phyloP scores from a whole-genome alignment of 345 rosid species.

The Iberis pinnata region DNA sequence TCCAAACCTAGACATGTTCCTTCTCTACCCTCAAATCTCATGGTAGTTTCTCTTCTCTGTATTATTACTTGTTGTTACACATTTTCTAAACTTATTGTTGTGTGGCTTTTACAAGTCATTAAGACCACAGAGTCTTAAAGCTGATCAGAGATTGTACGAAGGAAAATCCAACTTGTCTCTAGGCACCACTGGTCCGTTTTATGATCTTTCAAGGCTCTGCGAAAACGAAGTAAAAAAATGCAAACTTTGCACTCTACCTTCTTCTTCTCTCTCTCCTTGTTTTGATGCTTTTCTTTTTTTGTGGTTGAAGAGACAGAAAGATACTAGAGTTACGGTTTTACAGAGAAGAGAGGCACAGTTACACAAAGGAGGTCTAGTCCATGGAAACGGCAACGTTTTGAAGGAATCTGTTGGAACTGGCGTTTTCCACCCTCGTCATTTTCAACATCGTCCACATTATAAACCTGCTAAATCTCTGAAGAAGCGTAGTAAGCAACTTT shows the following conservation, averaged over 20 bases:
- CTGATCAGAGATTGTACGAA: background rate
- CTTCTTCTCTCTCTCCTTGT: background rate
- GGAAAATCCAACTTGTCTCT: background rate
- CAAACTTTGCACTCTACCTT: background rate
- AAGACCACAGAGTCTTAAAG: background rate
- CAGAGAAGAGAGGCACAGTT: slow-evolving; percentile 8
- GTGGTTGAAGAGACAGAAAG: background rate
- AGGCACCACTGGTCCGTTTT: background rate
- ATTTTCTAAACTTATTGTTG: background rate
- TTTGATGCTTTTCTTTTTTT: background rate
- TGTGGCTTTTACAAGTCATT: background rate
- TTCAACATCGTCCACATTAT: slow-evolving; percentile 7
- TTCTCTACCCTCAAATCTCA: background rate
- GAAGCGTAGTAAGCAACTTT: slow-evolving; percentile 4
- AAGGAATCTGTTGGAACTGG: slow-evolving; percentile 20
- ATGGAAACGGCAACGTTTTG: slow-evolving; percentile 5
- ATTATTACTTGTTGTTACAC: background rate
- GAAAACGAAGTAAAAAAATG: background rate
- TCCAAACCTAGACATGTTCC: background rate
- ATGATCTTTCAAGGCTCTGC: slow-evolving; percentile 8
- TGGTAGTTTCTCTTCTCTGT: background rate
- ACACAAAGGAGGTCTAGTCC: slow-evolving; percentile 1
- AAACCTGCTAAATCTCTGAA: background rate
- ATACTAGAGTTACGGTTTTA: background rate
- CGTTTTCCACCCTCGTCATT: slow-evolving; percentile 16